These are phyloP conservation scores for Aegle marmelos DNA, from an alignment of 345 rosid species.

Conservation along the genomic window DNA sequence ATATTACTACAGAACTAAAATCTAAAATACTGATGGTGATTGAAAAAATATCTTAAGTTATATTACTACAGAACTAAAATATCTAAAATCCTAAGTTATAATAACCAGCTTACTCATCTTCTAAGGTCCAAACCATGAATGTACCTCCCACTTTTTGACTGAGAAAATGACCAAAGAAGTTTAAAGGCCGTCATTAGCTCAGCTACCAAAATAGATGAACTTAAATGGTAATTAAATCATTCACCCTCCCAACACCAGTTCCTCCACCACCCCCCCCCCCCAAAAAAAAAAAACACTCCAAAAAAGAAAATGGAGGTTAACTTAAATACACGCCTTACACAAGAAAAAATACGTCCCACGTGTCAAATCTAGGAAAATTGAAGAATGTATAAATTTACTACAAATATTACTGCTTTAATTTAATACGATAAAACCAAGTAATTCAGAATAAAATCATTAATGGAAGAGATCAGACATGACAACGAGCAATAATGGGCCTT, in stretches of 20 bases:
- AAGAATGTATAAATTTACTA: not conserved
- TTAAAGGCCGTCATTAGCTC: not conserved
- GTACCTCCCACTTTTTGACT: not conserved
- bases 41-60: too few relatives aligned
- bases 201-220: not conserved
- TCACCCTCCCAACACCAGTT: too few relatives aligned
- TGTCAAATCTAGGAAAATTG: not conserved
- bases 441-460: not conserved
- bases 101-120: not conserved
- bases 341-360: not conserved
- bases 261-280: too few relatives aligned
- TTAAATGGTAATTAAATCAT: not conserved
- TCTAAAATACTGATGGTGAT: not conserved
- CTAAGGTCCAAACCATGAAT: not conserved
- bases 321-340: not conserved
- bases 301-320: not conserved
- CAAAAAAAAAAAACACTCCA: too few relatives aligned
- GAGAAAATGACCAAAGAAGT: not conserved
- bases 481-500: not conserved
- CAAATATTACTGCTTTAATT: not conserved
- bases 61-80: constrained; percentile 6
- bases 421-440: not conserved
- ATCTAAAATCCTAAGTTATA: not conserved
- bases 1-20: constrained; percentile 7
- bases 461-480: not conserved